Conservation (phyloP, 352 stramenopile genomes). For the Globisporangium solare region DNA sequence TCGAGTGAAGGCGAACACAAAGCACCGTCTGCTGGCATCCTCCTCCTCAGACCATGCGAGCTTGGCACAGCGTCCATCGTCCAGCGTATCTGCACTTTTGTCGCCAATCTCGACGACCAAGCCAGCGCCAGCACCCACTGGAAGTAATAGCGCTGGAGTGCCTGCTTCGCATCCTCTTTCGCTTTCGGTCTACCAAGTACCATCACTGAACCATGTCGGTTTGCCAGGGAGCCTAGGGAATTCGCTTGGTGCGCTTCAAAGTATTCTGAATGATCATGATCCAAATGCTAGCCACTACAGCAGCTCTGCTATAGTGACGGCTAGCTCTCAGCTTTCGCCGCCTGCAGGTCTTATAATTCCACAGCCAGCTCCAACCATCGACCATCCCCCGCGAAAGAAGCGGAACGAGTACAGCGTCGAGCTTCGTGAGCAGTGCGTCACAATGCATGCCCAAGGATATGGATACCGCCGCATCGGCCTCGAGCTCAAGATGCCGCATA, state of each 20-base stretch:
- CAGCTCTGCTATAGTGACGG: too few species aligned
- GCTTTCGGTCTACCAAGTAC: too few species aligned
- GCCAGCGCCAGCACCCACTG: too few species aligned
- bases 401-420: slow-evolving; percentile 56
- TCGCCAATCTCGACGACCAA: background rate
- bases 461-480: slow-evolving; percentile 60
- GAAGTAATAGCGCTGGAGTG: too few species aligned
- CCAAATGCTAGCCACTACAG: background rate
- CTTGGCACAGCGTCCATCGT: background rate
- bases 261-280: slow-evolving; percentile 6
- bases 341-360: background rate
- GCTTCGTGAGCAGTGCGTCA: slow-evolving; percentile 49
- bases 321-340: too few species aligned
- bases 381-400: slow-evolving; percentile 18
- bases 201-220: too few species aligned
- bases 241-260: slow-evolving; percentile 3
- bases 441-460: slow-evolving; percentile 41
- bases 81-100: background rate
- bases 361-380: slow-evolving; percentile 6
- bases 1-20: slow-evolving; percentile 49
- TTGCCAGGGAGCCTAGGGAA: background rate
- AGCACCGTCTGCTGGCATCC: slow-evolving; percentile 18
- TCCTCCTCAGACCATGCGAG: background rate
- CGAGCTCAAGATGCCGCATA: slow-evolving; percentile 60
- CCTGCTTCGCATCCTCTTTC: too few species aligned